phyloP scores from a whole-genome alignment of 768 basidiomycete species.

The Zangia roseola region DNA sequence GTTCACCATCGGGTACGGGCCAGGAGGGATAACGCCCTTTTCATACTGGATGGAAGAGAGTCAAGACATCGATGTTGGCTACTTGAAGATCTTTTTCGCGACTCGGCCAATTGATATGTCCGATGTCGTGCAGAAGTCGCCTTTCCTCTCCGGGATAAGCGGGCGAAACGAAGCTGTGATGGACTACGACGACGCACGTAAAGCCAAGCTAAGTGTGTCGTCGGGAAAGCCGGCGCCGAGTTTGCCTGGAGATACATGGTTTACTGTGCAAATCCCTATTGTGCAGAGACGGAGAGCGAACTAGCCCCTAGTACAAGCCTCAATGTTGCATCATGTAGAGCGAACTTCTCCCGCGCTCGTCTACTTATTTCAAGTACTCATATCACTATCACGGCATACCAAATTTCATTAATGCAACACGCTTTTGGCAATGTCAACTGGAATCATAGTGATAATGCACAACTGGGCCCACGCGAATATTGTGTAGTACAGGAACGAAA shows the following conservation, averaged over 20 bases:
- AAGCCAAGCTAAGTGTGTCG: not conserved
- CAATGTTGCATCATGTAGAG: too few species aligned
- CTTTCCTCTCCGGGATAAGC: constrained; percentile 19
- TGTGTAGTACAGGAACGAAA: too few species aligned
- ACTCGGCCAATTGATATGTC: constrained; percentile 35
- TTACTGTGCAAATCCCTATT: constrained; percentile 15
- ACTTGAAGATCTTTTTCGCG: constrained; percentile 45
- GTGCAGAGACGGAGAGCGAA: constrained; percentile 14
- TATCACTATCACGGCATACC: too few species aligned
- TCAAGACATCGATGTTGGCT: constrained; percentile 39
- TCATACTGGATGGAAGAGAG: constrained; percentile 14
- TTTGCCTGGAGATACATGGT: constrained; percentile 10
- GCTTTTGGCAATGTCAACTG: too few species aligned
- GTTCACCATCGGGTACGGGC: constrained; percentile 42
- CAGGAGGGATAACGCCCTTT: constrained; percentile 17
- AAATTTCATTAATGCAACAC: too few species aligned
- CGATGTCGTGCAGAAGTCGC: constrained; percentile 33
- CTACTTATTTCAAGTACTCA: too few species aligned
- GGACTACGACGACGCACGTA: not conserved
- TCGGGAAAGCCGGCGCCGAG: not conserved
- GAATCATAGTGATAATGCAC: too few species aligned
- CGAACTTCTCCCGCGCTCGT: too few species aligned
- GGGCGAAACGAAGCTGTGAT: not conserved
- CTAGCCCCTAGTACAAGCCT: too few species aligned
- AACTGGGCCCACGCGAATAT: too few species aligned